phyloP scores from a whole-genome alignment of 1,284 basidiomycete species.

The Naganishia liquefaciens region DNA sequence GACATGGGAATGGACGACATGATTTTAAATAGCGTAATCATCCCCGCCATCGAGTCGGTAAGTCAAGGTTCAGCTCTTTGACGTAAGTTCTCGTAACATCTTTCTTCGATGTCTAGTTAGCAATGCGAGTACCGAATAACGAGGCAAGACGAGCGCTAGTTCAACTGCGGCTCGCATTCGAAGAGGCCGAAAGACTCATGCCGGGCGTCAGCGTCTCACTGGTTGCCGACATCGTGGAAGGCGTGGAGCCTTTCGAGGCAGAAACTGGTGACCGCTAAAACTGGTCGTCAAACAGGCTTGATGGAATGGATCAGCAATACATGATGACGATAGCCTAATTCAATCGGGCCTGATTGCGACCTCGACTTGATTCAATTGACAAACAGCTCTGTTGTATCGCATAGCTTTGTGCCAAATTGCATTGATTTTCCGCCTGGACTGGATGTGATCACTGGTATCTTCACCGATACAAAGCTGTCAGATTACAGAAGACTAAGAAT shows the following conservation, averaged over 20 bases:
- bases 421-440: neutral
- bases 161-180: slow-evolving; percentile 81
- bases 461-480: slow-evolving; percentile 18
- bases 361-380: neutral
- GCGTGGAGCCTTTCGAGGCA: slow-evolving; percentile 54
- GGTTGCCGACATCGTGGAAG: slow-evolving; percentile 57
- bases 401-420: neutral
- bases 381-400: neutral
- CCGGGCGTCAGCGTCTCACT: slow-evolving; percentile 56
- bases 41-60: slow-evolving; percentile 88
- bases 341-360: no score
- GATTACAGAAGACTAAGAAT: neutral
- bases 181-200: slow-evolving; percentile 79
- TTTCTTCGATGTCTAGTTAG: slow-evolving; percentile 62
- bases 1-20: slow-evolving; percentile 71
- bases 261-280: slow-evolving; percentile 24
- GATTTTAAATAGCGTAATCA: slow-evolving; percentile 90
- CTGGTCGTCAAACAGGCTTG: neutral
- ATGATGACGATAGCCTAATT: neutral
- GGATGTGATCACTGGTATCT: neutral
- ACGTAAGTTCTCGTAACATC: slow-evolving; percentile 5
- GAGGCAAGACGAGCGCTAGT: slow-evolving; percentile 81
- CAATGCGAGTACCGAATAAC: slow-evolving; percentile 81
- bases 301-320: neutral
- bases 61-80: slow-evolving; percentile 46